Base-by-base conservation (phyloP, 163 green algal species). In the Picocystis sp. region DNA sequence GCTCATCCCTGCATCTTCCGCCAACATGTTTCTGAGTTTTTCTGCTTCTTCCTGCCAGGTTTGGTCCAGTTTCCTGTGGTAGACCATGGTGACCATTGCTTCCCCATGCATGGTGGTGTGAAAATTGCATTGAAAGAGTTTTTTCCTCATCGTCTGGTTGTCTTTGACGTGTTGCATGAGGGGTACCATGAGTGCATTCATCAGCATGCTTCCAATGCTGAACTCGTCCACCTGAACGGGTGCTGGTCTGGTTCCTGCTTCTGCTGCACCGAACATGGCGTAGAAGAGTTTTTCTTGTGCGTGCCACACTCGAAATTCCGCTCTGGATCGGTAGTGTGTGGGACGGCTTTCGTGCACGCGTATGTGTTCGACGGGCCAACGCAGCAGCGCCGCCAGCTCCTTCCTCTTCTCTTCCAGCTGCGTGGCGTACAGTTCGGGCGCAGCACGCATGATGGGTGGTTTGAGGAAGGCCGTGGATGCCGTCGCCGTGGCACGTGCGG, bases 101-200 rank as follows among this genome's bases (percentile, higher is more conserved):
- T 94, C 53, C 1, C 80, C 80, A 33, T 50, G 77, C 29, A 90
- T 66, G 2, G 84, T 86, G 48, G 81, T 94, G 66, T 92, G 84
- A 58, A 93, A 93, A 61, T 90, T 49, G 38, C 71, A 72, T 65
- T 90, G 79, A 65, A 88, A 94, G 11, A 94, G 70, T 51, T 78
- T 79, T 2, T 66, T 47, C 23, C 69, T 59, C 24, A 94, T 64
- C 25, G 71, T 50, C 2, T 52, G 11, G 33, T 44, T 54, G 13
- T 48, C 24, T 9, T 51, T 44, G 6, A 81, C 59, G 43, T 70
- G 60, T 24, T 65, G 21, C 44, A 83, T 71, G 13, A 96, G 52
- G 29, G 62, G 46, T 1, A 33, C 42, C 87, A 96, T 94, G 22
- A 94, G 63, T 46, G 74, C 66, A 55, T 92, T 92, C 25, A 94